Base-by-base conservation (phyloP, 2,329 filamentous ascomycete genomes). In the Penicillium digitatum region DNA sequence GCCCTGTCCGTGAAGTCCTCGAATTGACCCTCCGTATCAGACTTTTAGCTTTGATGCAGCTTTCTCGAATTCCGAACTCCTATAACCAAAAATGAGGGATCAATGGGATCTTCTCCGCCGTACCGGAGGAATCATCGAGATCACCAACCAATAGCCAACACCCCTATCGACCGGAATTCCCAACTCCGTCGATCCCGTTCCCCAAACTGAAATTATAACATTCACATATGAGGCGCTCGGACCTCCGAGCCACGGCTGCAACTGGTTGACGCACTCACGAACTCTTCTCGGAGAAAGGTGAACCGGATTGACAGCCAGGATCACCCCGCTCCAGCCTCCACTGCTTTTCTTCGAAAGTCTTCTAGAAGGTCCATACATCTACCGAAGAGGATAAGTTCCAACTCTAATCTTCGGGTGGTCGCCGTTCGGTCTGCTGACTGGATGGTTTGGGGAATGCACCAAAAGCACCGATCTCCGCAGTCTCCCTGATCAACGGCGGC, bases 241-340 rank as follows among this genome's bases (percentile, higher is more conserved):
- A 26, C 60, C 40, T 51, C 37, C 20, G 37, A 56, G 27, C 48
- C 58, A 50, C 10, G 45, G 10, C 39, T 57, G 55, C 37, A 55
- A 14, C 16, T 24, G 10, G 20, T 12, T 16, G 37, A n/a, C 5
- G 16, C 27, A 34, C 3, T 8, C 20, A 34, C 12, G 37, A 50
- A 43, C 48, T 12, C 10, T 20, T 20, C 39, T 51, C 35, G 31
- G 31, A 37, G 40, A 44, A 18, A 26, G 24, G 14, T 49, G 32
- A 56, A 54, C 34, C 29, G 31, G 50, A 59, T 58, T 57, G 27
- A 54, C 57, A 54, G 37, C 54, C 55, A 56, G 55, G 55, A 47
- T 59, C 37, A 42, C 24, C 24, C 40, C 52, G 32, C 45, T 48
- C 20, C 39, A 34, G 35, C 18, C 52, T 29, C 26, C 27, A 18